Percentiles rank a stretch among this genome's conserved stretches.
phyloP scores from a whole-genome alignment of 345 rosid species.

The Iberis pinnata region DNA sequence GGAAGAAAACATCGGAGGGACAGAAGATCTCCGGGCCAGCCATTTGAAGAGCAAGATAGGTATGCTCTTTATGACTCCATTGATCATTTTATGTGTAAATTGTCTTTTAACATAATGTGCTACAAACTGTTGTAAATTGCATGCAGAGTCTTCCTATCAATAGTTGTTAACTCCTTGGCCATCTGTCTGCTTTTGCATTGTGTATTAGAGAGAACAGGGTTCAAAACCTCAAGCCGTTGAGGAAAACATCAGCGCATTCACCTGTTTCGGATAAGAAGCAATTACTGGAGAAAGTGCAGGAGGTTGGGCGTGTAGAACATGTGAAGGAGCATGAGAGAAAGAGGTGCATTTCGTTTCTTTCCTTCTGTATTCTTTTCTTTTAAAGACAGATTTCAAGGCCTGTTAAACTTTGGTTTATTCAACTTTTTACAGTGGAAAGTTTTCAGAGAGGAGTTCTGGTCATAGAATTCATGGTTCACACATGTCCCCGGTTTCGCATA shows the following conservation, averaged over 20 bases:
- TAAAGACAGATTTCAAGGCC: neutral
- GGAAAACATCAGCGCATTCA: constrained; percentile 31
- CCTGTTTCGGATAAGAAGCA: constrained; percentile 32
- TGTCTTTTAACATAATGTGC: neutral
- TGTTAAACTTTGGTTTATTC: constrained; percentile 15
- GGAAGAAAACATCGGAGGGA: constrained; percentile 35
- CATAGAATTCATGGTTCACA: constrained; percentile 35
- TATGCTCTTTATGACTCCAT: constrained; percentile 23
- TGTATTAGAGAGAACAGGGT: constrained; percentile 35
- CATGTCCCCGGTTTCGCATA: constrained; percentile 33
- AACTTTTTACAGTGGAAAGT: constrained; percentile 47
- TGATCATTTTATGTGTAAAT: constrained; percentile 1
- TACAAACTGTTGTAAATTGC: neutral
- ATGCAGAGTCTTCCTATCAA: neutral
- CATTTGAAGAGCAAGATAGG: constrained; percentile 47
- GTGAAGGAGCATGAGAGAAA: constrained; percentile 34
- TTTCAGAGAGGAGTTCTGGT: constrained; percentile 28
- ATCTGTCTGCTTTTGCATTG: constrained; percentile 12
- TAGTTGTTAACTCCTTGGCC: neutral
- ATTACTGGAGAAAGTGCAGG: constrained; percentile 32
- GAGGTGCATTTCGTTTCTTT: constrained; percentile 37
- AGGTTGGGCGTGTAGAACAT: constrained; percentile 18
- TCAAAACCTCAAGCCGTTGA: constrained; percentile 28
- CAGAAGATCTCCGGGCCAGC: constrained; percentile 35
- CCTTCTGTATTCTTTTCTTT: neutral